Evolutionary conservation across 352 stramenopile species (phyloP), one percentile per base, ranked within the genome.

Genomic region (Globisporangium splendens): DNA sequence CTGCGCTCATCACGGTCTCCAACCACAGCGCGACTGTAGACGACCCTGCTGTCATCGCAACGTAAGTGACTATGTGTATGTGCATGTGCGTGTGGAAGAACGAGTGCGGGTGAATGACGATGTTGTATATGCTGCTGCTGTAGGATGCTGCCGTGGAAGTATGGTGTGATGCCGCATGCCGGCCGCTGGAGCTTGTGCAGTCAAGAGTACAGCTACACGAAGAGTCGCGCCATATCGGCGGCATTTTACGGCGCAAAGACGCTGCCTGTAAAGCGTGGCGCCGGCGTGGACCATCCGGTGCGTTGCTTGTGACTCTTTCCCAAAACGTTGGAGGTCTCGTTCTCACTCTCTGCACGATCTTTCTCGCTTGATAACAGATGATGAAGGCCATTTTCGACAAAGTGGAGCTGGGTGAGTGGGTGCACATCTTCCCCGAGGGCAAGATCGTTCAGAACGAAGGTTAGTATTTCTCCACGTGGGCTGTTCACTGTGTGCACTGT

Each of bases 381-480:
- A 66, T 96, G 1, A 64, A 76, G 54, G 63, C 75, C 12, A 75
- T 96, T 50, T 94, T 93, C 50, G 65, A 96, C 44, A 90, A 92
- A 54, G 75, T 92, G 18, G 72, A 92, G 50, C 53, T 80, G 11
- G 87, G 87, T 14, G 57, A 82, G 17, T 96, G 87, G 87, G 79
- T 96, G 4, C 87, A 96, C 64, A 86, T 96, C 56, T 96, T 94
- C 54, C 87, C 87, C 0, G 87, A 96, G 70, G 87, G 87, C 54
- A 89, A 91, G 57, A 92, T 94, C 59, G 78, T 83, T 8, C 85
- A 94, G 63, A 44, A 66, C 41, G 71, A 79, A 49, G 24, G 84
- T 93, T 61, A 47, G 64, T 66, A 13, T 38, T 35, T 35, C 28
- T 35, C 20, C 47, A 20, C 8, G 24, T 56, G 46, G n/a, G n/a